Evolutionary conservation across 1,139 yeast genomes (phyloP), one percentile per base, ranked within the genome.

Genomic region (Yamadazyma triangularis): DNA sequence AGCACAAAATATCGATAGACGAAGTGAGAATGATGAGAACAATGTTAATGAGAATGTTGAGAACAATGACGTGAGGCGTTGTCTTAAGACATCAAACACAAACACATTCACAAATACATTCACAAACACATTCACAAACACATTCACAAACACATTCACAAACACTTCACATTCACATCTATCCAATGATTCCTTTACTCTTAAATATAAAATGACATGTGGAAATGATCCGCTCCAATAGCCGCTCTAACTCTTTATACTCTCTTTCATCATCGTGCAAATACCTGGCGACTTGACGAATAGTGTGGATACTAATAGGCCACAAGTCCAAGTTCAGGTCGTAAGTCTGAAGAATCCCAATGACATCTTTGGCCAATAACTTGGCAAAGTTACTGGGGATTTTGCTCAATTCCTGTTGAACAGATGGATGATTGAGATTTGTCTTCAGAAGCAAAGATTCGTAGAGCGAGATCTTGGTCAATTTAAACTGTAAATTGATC

Each of bases 261-360:
- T 56, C 58, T 11, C 40, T 50, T 8, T 56, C 51, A 22, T 58
- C 63, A 14, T 54, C 58, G 19, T 43, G 44, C 21, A 64, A 39
- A 32, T 53, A 56, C 25, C 50, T 47, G 1, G 61, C 54, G 3
- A 60, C 61, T 19, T 54, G 57, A 27, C 63, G 45, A 14, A 60
- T 40, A 2, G 59, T 48, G 35, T 62, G 68, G 8, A 60, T 49
- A 32, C 53, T 59, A 16, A 58, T 54, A 1, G 69, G 55, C 70
- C 70, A 64, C 19, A 64, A 49, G 21, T 44, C 36, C 23, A 51
- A 31, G 35, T 59, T 61, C 8, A 50, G 41, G 30, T 63, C 65
- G 35, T 63, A 64, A 3, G 70, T 57, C 32, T 50, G 51, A 40
- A 64, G 38, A 13, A 64, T 62, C 1, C 70, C 72, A 28, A 65